A percentile compares a stretch with the other conserved stretches of the same genome.
Evolutionary conservation across 2,329 filamentous ascomycete species (phyloP).

Genomic region (Aureobasidium sp.): DNA sequence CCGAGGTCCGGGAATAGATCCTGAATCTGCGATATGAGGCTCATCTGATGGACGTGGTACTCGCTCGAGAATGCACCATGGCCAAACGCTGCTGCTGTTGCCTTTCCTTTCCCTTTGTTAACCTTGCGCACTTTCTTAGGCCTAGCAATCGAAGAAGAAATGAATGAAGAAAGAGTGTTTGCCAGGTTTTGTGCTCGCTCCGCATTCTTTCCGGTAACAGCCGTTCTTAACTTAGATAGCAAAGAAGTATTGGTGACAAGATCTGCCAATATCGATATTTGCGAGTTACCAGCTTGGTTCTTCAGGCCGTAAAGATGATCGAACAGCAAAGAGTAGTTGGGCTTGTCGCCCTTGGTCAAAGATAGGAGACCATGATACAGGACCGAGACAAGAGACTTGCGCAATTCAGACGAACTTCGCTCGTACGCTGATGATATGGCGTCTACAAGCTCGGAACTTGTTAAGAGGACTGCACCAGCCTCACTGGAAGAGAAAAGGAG

Average conservation of each 20-base stretch:
- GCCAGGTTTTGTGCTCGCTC: constrained; percentile 55
- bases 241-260: constrained; percentile 75
- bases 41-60: constrained; percentile 74
- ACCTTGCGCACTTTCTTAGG: constrained; percentile 48
- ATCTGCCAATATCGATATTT: constrained; percentile 65
- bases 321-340: constrained; percentile 66
- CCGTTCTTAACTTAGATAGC: constrained; percentile 54
- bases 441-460: constrained; percentile 83
- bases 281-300: constrained; percentile 57
- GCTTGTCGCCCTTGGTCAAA: constrained; percentile 57
- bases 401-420: constrained; percentile 54
- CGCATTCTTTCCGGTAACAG: constrained; percentile 45
- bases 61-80: constrained; percentile 34
- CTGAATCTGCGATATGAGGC: constrained; percentile 80
- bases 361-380: constrained; percentile 69
- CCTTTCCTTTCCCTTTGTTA: constrained; percentile 58
- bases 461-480: constrained; percentile 58
- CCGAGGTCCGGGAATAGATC: constrained; percentile 88
- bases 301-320: constrained; percentile 82
- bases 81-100: constrained; percentile 25
- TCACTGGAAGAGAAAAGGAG: constrained; percentile 56
- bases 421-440: constrained; percentile 60
- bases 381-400: constrained; percentile 62
- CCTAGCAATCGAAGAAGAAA: constrained; percentile 45
- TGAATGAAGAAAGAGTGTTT: constrained; percentile 52